phyloP scores from a whole-genome alignment of 495 filamentous ascomycete genomes.

The Talaromyces nanjingensis region DNA sequence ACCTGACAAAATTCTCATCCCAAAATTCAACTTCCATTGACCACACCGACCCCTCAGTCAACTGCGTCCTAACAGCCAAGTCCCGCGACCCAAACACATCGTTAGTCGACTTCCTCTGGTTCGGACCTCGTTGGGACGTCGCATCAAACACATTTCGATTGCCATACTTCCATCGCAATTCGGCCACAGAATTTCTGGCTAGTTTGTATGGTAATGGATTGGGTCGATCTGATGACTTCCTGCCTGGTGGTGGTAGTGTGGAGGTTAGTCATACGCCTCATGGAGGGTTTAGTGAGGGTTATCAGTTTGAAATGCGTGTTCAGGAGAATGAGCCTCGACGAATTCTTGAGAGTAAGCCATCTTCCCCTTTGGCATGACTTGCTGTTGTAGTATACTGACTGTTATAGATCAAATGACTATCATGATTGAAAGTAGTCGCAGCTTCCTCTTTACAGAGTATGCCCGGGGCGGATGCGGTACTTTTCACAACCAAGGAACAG shows the following conservation, averaged over 20 bases:
- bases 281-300: slow-evolving; percentile 35
- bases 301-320: slow-evolving; percentile 31
- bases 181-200: slow-evolving; percentile 35
- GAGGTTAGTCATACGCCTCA: slow-evolving; percentile 37
- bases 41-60: slow-evolving; percentile 34
- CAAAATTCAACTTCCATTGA: slow-evolving; percentile 36
- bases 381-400: not conserved
- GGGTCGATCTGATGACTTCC: slow-evolving; percentile 33
- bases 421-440: slow-evolving; percentile 36
- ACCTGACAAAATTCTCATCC: slow-evolving; percentile 34
- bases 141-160: slow-evolving; percentile 36
- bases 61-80: slow-evolving; percentile 31
- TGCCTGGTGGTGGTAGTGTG: slow-evolving; percentile 34
- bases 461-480: slow-evolving; percentile 28
- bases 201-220: slow-evolving; percentile 33
- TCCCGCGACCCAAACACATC: slow-evolving; percentile 31
- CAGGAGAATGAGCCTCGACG: slow-evolving; percentile 33
- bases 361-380: not conserved
- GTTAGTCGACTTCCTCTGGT: slow-evolving; percentile 36
- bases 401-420: slow-evolving; percentile 22
- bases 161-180: slow-evolving; percentile 38
- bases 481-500: slow-evolving; percentile 29
- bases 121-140: slow-evolving; percentile 37
- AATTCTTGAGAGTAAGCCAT: slow-evolving; percentile 30
- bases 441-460: slow-evolving; percentile 36